Conservation (phyloP, 2,329 filamentous ascomycete species). For the Incumbomyces lentus region DNA sequence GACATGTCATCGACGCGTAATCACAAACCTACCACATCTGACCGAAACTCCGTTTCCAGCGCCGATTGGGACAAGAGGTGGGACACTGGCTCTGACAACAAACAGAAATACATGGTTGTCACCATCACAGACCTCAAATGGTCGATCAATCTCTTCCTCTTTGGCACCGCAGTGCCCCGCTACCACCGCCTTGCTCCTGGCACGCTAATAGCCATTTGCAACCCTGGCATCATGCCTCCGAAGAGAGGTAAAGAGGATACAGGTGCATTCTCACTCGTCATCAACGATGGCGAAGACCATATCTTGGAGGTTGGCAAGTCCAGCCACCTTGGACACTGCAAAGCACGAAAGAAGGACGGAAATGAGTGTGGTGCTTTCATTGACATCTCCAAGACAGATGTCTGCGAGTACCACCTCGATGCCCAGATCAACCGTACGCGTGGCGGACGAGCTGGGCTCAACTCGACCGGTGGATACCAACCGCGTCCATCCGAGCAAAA, state of each 20-base stretch:
- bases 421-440: slow-evolving; percentile 63
- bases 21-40: slow-evolving; percentile 33
- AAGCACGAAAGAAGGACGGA: slow-evolving; percentile 74
- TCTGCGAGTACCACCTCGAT: slow-evolving; percentile 88
- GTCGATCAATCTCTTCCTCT: slow-evolving; percentile 86
- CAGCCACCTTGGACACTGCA: slow-evolving; percentile 81
- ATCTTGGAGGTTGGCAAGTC: slow-evolving; percentile 80
- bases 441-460: slow-evolving; percentile 65
- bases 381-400: slow-evolving; percentile 75
- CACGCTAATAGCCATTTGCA: slow-evolving; percentile 85
- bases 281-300: slow-evolving; percentile 77
- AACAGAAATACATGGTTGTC: slow-evolving; percentile 86
- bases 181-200: slow-evolving; percentile 92
- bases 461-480: slow-evolving; percentile 41
- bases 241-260: slow-evolving; percentile 64
- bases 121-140: slow-evolving; percentile 79
- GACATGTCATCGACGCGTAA: slow-evolving; percentile 74
- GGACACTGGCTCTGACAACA: slow-evolving; percentile 45
- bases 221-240: slow-evolving; percentile 83
- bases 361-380: slow-evolving; percentile 73
- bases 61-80: slow-evolving; percentile 34
- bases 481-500: slow-evolving; percentile 8
- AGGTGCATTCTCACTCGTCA: slow-evolving; percentile 72
- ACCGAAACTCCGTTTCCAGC: slow-evolving; percentile 30
- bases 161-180: slow-evolving; percentile 77